phyloP scores from a whole-genome alignment of 257 asterid species.

The Vinca minor region DNA sequence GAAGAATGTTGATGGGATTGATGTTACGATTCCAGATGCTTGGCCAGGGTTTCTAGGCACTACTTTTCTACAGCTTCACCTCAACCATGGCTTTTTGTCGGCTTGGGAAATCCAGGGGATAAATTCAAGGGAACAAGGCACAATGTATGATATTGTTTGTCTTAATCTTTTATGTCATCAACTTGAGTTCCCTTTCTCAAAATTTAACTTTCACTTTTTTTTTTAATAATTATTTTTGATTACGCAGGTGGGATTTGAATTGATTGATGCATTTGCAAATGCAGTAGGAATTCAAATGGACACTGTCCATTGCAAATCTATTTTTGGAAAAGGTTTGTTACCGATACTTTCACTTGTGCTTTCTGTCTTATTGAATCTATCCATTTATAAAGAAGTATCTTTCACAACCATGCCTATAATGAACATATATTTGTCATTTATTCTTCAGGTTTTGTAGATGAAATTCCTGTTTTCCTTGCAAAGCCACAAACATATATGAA shows the following conservation, averaged over 20 bases:
- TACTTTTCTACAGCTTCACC: constrained; percentile 34
- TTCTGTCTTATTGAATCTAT: background rate
- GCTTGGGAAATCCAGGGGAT: constrained; percentile 94
- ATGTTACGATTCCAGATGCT: constrained; percentile 30
- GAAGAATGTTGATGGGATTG: background rate
- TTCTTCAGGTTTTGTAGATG: constrained; percentile 58
- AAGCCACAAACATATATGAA: constrained; percentile 96
- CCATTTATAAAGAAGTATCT: background rate
- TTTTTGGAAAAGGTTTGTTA: constrained; percentile 68
- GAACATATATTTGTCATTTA: background rate
- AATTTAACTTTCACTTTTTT: background rate
- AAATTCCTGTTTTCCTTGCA: constrained; percentile 69
- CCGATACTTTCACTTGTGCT: background rate
- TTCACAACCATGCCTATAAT: background rate
- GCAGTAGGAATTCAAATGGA: constrained; percentile 59
- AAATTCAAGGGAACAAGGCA: constrained; percentile 71
- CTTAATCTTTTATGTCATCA: background rate
- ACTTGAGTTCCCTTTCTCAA: background rate
- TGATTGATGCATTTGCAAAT: constrained; percentile 70
- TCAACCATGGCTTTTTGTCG: constrained; percentile 87
- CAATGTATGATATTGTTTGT: constrained; percentile 28
- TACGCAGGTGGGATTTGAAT: constrained; percentile 58
- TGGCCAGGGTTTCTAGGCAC: constrained; percentile 30
- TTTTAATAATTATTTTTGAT: background rate
- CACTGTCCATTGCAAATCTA: constrained; percentile 68